phyloP scores from a whole-genome alignment of 345 rosid genomes.

The Physaria fendleri region DNA sequence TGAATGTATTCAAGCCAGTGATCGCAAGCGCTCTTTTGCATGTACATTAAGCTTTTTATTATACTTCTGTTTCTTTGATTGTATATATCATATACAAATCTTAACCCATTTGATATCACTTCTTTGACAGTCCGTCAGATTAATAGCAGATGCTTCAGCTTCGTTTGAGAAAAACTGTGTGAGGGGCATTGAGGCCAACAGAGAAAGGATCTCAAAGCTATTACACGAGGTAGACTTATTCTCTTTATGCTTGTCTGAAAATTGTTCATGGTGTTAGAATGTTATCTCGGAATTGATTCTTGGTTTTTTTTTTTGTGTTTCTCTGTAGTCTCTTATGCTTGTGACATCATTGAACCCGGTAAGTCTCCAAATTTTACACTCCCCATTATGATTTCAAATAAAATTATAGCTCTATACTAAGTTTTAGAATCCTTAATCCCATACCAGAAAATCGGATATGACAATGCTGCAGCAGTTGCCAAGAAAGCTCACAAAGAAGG shows the following conservation, averaged over 20 bases:
- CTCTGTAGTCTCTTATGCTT: conserved; percentile 80
- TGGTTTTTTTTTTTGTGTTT: background rate
- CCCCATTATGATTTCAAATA: background rate
- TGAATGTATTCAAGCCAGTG: conserved; percentile 97
- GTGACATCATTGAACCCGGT: conserved; percentile 97
- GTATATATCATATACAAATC: background rate
- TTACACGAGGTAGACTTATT: conserved; percentile 68
- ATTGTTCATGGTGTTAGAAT: conserved; percentile 8
- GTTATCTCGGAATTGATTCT: background rate
- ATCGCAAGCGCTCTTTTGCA: conserved; percentile 82
- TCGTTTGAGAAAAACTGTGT: conserved; percentile 93
- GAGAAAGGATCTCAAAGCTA: conserved; percentile 78
- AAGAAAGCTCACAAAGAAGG: conserved; percentile 98
- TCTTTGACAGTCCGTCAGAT: conserved; percentile 58
- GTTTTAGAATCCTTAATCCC: background rate
- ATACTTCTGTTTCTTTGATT: background rate
- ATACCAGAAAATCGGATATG: conserved; percentile 88
- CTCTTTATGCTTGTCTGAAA: conserved; percentile 20
- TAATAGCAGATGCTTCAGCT: conserved; percentile 91
- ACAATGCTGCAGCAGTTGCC: conserved; percentile 97
- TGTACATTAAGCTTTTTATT: conserved; percentile 34
- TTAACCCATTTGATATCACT: conserved; percentile 1
- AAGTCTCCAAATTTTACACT: conserved; percentile 31
- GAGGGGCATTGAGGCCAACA: conserved; percentile 83
- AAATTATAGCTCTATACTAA: background rate